Base-by-base conservation (phyloP, 148 eudicot species). In the Suaeda aralocaspica region DNA sequence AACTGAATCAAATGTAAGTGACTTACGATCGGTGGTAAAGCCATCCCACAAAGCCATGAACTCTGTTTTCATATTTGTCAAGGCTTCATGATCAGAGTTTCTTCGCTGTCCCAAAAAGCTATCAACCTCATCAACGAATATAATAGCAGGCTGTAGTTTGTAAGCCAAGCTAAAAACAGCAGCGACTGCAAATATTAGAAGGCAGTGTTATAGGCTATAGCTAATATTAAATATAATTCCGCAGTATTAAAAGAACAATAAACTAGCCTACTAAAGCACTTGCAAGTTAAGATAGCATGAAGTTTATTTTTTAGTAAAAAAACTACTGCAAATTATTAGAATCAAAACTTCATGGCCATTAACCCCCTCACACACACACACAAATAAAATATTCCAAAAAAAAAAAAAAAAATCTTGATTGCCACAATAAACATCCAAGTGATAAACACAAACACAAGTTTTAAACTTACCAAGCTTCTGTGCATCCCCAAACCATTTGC, bases 401-500 rank as follows among this genome's bases (percentile, higher is more conserved):
- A 16, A 49, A 49, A 4, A 66, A n/a, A 31, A 21, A n/a, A n/a
- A n/a, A n/a, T n/a, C n/a, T 30, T 39, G 15, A 41, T 7, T 3
- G 57, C 49, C 33, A 36, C 2, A 36, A 44, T 3, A 14, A 19
- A n/a, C n/a, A n/a, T n/a, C n/a, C n/a, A n/a, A n/a, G n/a, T n/a
- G n/a, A n/a, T n/a, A n/a, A n/a, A n/a, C n/a, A 36, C 39, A 6
- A 61, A 39, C 21, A 29, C 30, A 48, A 19, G 30, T 42, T 21
- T 26, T 36, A 63, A 10, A 83, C 93, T 73, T 65, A 94, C 98
- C 97, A 62, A 94, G 91, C 70, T 94, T 94, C 68, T 91, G 98
- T 7, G 98, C 97, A 82, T 94, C 98, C 30, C 97, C 98, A 70
- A 94, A 94, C 96, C 97, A 94, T 75, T 94, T 94, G 84, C 98